phyloP scores from a whole-genome alignment of 805 yeast genomes.

The Hanseniaspora nectarophila region DNA sequence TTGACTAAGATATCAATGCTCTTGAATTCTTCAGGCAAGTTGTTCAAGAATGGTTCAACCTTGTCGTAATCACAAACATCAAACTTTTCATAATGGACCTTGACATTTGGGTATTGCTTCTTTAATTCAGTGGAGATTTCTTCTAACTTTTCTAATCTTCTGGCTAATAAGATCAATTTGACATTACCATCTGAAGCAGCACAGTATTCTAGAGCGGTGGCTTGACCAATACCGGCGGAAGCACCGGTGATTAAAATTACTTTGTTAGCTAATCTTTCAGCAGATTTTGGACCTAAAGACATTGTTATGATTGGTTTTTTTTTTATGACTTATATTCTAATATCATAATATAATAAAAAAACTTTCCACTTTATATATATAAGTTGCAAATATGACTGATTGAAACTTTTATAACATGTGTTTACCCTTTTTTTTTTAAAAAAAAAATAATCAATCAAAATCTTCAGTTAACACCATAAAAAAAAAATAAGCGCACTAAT shows the following conservation, averaged over 20 bases:
- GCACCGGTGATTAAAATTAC: constrained; percentile 88
- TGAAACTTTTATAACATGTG: too few relatives aligned
- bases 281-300: constrained; percentile 65
- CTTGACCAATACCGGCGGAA: constrained; percentile 87
- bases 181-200: constrained; percentile 58
- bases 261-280: constrained; percentile 69
- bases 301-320: constrained; percentile 23
- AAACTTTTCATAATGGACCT: constrained; percentile 37
- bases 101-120: constrained; percentile 36
- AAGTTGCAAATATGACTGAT: too few relatives aligned
- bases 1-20: constrained; percentile 57
- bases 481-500: background rate
- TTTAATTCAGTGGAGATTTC: constrained; percentile 38
- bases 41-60: constrained; percentile 39
- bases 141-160: constrained; percentile 54
- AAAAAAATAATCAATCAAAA: too few relatives aligned
- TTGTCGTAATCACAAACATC: constrained; percentile 48
- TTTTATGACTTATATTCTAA: background rate
- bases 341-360: background rate
- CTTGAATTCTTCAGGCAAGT: constrained; percentile 47
- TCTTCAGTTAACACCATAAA: too few relatives aligned
- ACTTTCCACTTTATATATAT: background rate
- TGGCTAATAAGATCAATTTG: constrained; percentile 63
- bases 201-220: constrained; percentile 81
- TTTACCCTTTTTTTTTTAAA: too few relatives aligned